phyloP scores from a whole-genome alignment of 192 early-diverging fungal species.

The Entomortierella chlamydospora region DNA sequence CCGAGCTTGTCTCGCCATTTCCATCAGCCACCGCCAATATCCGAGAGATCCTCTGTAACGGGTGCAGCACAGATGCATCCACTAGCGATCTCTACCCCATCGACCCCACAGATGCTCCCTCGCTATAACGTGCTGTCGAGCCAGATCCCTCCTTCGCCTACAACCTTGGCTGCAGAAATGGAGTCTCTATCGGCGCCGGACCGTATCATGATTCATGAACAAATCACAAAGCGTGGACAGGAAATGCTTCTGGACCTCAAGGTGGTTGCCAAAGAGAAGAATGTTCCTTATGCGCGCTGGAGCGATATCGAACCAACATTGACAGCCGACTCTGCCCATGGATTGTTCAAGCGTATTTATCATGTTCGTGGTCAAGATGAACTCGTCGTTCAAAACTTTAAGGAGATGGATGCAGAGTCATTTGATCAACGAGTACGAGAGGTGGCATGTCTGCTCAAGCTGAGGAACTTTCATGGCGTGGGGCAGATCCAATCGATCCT shows the following conservation, averaged over 20 bases:
- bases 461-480: conserved; percentile 57
- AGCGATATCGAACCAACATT: conserved; percentile 40
- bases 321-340: conserved; percentile 61
- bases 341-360: conserved; percentile 69
- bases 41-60: background rate
- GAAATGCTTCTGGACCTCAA: conserved; percentile 32
- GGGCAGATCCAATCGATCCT: conserved; percentile 69
- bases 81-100: conserved; percentile 17
- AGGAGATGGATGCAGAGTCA: conserved; percentile 62
- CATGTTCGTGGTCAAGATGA: conserved; percentile 56
- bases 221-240: conserved; percentile 41
- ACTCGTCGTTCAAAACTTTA: conserved; percentile 69
- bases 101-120: conserved; percentile 5
- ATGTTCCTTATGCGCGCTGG: conserved; percentile 49
- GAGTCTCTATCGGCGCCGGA: conserved; percentile 20
- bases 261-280: conserved; percentile 19
- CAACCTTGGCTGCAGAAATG: background rate
- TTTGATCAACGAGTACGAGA: conserved; percentile 67
- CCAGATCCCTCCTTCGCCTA: conserved; percentile 21
- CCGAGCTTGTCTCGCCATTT: conserved; percentile 1
- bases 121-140: conserved; percentile 15
- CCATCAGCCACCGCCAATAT: background rate
- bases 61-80: background rate
- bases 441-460: conserved; percentile 67
- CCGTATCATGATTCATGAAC: conserved; percentile 17